A percentile compares a stretch with the other conserved stretches of the same genome.
Evolutionary conservation across 2,329 filamentous ascomycete genomes (phyloP).

Genomic region (Dactylellina cionopaga): DNA sequence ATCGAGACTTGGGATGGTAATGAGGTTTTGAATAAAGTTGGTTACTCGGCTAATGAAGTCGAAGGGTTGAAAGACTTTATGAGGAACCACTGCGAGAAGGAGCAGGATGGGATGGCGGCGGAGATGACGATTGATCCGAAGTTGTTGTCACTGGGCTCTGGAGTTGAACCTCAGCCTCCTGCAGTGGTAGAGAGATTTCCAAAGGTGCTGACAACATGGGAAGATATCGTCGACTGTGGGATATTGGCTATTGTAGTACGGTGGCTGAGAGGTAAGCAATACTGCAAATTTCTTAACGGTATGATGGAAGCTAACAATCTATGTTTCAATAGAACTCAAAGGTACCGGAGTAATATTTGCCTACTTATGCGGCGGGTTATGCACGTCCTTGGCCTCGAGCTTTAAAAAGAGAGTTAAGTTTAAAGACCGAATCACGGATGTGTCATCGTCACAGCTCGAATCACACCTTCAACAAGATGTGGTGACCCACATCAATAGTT

Average conservation of each 20-base stretch:
- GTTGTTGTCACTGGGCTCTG: slow-evolving; percentile 15
- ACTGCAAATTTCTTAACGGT: background rate
- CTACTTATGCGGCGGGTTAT: slow-evolving; percentile 43
- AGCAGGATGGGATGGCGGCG: background rate
- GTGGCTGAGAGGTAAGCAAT: slow-evolving; percentile 44
- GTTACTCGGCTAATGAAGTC: slow-evolving; percentile 36
- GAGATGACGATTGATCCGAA: slow-evolving; percentile 43
- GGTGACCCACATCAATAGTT: slow-evolving; percentile 21
- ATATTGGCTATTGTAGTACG: slow-evolving; percentile 44
- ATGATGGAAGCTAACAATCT: slow-evolving; percentile 9
- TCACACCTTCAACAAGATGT: slow-evolving; percentile 38
- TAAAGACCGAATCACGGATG: slow-evolving; percentile 9
- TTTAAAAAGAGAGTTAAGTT: slow-evolving; percentile 50
- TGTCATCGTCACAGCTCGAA: slow-evolving; percentile 22
- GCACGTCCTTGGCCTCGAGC: slow-evolving; percentile 32
- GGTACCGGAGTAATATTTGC: slow-evolving; percentile 50
- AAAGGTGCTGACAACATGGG: slow-evolving; percentile 17
- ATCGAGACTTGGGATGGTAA: slow-evolving; percentile 49
- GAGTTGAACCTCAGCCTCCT: background rate
- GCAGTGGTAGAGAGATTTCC: background rate
- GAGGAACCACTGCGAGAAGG: slow-evolving; percentile 31
- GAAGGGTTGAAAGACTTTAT: slow-evolving; percentile 46
- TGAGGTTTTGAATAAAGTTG: slow-evolving; percentile 36
- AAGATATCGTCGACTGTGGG: slow-evolving; percentile 40
- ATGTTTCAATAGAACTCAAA: slow-evolving; percentile 26